Conservation (phyloP, 495 filamentous ascomycete species). For the Penicillium desertorum region DNA sequence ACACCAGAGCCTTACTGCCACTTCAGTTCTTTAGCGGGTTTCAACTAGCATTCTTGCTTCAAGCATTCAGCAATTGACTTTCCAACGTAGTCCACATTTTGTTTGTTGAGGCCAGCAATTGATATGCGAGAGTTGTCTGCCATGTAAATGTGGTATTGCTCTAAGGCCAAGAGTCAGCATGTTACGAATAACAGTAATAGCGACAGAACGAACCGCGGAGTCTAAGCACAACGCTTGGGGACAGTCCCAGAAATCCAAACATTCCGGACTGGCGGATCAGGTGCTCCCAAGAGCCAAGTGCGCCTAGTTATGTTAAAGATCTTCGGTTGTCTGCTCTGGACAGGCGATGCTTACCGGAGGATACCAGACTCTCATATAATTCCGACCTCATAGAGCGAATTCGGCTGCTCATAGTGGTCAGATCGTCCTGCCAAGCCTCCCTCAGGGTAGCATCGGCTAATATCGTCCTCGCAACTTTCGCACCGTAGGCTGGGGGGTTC, state of each 20-base stretch:
- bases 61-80: slow-evolving; percentile 24
- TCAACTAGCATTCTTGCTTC: background rate
- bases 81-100: slow-evolving; percentile 47
- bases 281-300: slow-evolving; percentile 40
- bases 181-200: background rate
- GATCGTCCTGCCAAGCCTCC: slow-evolving; percentile 40
- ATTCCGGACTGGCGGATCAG: slow-evolving; percentile 41
- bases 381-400: slow-evolving; percentile 36
- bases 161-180: slow-evolving; percentile 15
- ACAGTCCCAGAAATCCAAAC: slow-evolving; percentile 43
- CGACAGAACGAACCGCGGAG: slow-evolving; percentile 31
- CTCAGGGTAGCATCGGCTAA: slow-evolving; percentile 26
- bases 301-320: slow-evolving; percentile 12
- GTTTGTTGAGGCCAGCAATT: slow-evolving; percentile 42
- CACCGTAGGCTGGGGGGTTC: slow-evolving; percentile 42
- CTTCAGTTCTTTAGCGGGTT: no score
- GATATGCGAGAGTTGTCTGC: slow-evolving; percentile 38
- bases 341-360: slow-evolving; percentile 14
- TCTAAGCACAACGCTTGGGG: slow-evolving; percentile 23
- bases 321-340: background rate
- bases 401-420: slow-evolving; percentile 40
- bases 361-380: slow-evolving; percentile 28
- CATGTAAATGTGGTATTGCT: slow-evolving; percentile 43
- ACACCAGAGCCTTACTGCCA: background rate
- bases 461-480: slow-evolving; percentile 38